Evolutionary conservation across 2,329 filamentous ascomycete species (phyloP).

Genomic region (Calonectria leucothoes): DNA sequence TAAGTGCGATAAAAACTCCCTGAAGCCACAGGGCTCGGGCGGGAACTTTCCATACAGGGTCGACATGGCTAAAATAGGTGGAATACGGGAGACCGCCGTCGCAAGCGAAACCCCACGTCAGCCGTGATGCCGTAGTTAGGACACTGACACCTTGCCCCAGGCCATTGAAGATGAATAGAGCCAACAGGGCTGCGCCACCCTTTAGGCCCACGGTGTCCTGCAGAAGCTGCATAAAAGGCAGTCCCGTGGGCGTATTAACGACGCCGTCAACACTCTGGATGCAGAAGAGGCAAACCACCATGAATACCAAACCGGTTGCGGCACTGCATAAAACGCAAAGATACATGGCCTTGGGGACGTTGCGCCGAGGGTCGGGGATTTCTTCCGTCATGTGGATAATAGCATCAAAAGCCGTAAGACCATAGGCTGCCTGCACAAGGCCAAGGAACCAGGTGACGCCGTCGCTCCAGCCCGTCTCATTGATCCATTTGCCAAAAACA

Average conservation of each 20-base stretch:
- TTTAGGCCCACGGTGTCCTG: constrained; percentile 47
- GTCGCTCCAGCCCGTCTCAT: constrained; percentile 59
- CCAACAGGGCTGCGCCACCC: constrained; percentile 56
- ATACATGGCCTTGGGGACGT: constrained; percentile 63
- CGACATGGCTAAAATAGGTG: constrained; percentile 55
- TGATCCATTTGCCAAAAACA: constrained; percentile 62
- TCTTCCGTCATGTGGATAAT: constrained; percentile 70
- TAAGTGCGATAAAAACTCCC: constrained; percentile 51
- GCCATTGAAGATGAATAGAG: constrained; percentile 67
- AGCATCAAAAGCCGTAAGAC: constrained; percentile 62
- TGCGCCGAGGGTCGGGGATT: constrained; percentile 62
- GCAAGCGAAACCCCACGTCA: constrained; percentile 66
- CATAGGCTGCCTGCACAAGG: constrained; percentile 67
- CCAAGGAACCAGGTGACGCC: constrained; percentile 68
- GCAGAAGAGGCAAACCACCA: constrained; percentile 61
- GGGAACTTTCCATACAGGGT: constrained; percentile 63
- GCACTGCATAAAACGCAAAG: constrained; percentile 60
- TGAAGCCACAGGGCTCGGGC: constrained; percentile 64
- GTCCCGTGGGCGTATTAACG: constrained; percentile 50
- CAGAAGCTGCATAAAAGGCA: constrained; percentile 62
- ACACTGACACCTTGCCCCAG: constrained; percentile 63
- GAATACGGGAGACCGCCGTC: constrained; percentile 60
- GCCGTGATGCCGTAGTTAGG: constrained; percentile 62
- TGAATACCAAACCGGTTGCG: constrained; percentile 60
- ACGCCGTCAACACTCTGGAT: constrained; percentile 58